A percentile compares a stretch with the other conserved stretches of the same genome.
These are phyloP conservation scores for Medicago ruthenica DNA, from an alignment of 306 rosid species.

Conservation along the genomic window DNA sequence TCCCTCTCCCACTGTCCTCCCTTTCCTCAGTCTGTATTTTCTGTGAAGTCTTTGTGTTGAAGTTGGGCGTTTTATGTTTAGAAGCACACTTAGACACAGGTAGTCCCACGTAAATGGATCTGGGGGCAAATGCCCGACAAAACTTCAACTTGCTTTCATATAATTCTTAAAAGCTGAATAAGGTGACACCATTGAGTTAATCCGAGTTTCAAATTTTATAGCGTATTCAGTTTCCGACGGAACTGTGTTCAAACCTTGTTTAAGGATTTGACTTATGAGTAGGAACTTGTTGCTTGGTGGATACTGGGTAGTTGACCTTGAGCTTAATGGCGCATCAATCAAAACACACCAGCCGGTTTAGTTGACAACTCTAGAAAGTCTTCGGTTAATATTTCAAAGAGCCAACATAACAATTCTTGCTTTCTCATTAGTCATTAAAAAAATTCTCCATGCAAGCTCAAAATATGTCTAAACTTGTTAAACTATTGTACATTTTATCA, in stretches of 20 bases:
- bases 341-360: conserved; percentile 6
- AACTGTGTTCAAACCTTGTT: background rate
- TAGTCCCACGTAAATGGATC: background rate
- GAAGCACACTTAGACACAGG: background rate
- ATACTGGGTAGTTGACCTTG: conserved; percentile 13
- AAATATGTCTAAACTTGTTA: conserved; percentile 15
- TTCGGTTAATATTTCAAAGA: conserved; percentile 23
- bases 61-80: conserved; percentile 15
- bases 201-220: conserved; percentile 10
- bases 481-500: conserved; percentile 8
- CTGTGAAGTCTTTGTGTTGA: background rate
- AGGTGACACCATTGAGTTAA: conserved; percentile 18
- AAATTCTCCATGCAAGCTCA: background rate
- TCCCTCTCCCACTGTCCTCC: conserved; percentile 34
- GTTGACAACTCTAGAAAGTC: conserved; percentile 22
- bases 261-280: background rate
- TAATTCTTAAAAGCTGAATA: conserved; percentile 9
- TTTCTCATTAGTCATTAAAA: conserved; percentile 8
- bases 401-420: conserved; percentile 5
- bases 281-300: conserved; percentile 16
- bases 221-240: conserved; percentile 12
- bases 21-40: background rate
- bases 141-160: conserved; percentile 32
- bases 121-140: conserved; percentile 4
- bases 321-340: background rate